Base-by-base conservation (phyloP, 768 basidiomycete species). In the Termitomyces sp. region DNA sequence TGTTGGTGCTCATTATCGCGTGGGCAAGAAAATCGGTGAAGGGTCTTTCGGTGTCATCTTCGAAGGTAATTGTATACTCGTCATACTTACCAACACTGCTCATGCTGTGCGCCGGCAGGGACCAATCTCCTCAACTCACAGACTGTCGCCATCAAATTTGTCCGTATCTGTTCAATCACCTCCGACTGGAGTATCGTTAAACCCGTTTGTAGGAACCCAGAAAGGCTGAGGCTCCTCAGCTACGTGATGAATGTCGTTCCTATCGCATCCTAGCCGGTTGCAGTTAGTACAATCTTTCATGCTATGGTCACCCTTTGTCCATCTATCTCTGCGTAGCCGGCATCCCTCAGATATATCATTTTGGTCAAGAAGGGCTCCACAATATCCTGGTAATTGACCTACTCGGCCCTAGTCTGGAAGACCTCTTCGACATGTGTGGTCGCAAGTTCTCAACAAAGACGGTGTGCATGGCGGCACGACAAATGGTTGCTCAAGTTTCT, bases 121-220 rank as follows among this genome's bases (percentile, higher is more conserved):
- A 96, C 94, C 8, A 99, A 99, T 70, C 80, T 99, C 33, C 86
- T 98, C 76, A 99, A 99, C 80, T 94, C 91, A 4, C 94, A 96
- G 77, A 95, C 94, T 10, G 96, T 98, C 60, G 97, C 97, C 62
- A 98, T 99, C 86, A 99, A 99, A 81, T 99, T 99, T 84, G 97
- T 98, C 69, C 75, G 95, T 86, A 48, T 48, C 57, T 51, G 26
- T 50, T 50, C 57, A 45, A 29, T 56, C 56, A 61, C 44, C 64
- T 56, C 46, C 45, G 53, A 57, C 39, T 57, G 58, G 26, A 39
- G 34, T 52, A 48, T 54, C 54, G 51, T 62, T 52, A 33, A 48
- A 60, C 55, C 64, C 63, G n/a, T 57, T 33, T 51, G 48, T 65
- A 93, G 91, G 90, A 93, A 80, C 90, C 91, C 33, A 75, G 91